Base-by-base conservation (phyloP, 768 basidiomycete species). In the Termitomyces sp. region DNA sequence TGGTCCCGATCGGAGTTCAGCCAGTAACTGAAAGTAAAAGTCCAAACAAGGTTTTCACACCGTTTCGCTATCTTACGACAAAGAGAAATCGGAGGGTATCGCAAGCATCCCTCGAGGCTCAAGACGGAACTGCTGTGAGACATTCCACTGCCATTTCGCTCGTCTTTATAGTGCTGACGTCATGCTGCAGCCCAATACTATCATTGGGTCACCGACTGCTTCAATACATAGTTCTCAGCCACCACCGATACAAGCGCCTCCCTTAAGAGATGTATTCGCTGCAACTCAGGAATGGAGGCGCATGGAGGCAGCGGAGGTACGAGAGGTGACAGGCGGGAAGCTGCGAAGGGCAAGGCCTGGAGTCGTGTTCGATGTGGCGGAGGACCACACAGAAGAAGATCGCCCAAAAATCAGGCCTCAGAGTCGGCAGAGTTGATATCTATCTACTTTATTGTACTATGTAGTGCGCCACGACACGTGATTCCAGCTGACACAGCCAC, bases 71-170 rank as follows among this genome's bases (percentile, higher is more conserved):
- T 64, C 62, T 89, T 61, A 73, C 73, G 24, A 76, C 71, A 33
- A 85, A 81, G 65, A 77, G 82, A 64, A 77, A 85, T 67, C 82
- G 85, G 33, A 85, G 86, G 7, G 75, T 92, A 42, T 92, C 90
- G 16, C 78, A 82, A 37, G 85, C 84, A 34, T 92, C 90, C 42
- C 75, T 88, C 33, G 90, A 92, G 67, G 90, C 88, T 26, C 80
- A 84, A 62, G 84, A 91, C 65, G 90, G 90, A 37, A 90, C 88
- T 55, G 86, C 87, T 50, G 90, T 92, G 69, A 71, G 87, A 68
- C 16, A 33, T 24, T 31, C n/a, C 52, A 55, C 36, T 46, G 55
- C 52, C 20, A 54, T 54, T 54, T 56, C 31, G 41, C 41, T 39
- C 45, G 24, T 59, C 28, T 56, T 49, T 45, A 48, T 55, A 49